phyloP scores from a whole-genome alignment of 2,329 filamentous ascomycete genomes.

The Aschersonia sp. region DNA sequence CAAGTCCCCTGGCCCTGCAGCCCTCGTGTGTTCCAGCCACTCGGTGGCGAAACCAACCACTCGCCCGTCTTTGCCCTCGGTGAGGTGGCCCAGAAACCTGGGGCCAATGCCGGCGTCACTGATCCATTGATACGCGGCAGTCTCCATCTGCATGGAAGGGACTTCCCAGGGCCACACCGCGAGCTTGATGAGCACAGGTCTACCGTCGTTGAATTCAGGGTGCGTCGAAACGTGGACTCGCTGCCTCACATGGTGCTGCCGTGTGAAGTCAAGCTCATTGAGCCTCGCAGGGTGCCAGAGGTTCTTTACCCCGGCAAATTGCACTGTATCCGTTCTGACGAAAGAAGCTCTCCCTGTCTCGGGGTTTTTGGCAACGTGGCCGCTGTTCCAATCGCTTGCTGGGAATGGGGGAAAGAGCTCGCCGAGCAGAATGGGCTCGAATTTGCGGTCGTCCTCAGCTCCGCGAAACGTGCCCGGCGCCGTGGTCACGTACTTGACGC shows the following conservation, averaged over 20 bases:
- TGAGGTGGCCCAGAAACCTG: conserved; percentile 14
- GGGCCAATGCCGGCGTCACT: conserved; percentile 10
- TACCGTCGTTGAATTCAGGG: neutral
- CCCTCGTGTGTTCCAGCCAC: conserved; percentile 9
- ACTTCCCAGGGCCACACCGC: conserved; percentile 10
- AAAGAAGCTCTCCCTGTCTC: conserved; percentile 9
- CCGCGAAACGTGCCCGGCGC: conserved; percentile 11
- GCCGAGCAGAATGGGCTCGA: conserved; percentile 11
- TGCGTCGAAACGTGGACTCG: neutral
- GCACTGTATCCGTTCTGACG: conserved; percentile 7
- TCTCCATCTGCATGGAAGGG: conserved; percentile 10
- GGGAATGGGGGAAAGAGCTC: conserved; percentile 13
- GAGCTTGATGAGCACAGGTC: conserved; percentile 1
- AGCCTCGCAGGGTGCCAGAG: neutral
- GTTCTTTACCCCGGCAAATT: neutral
- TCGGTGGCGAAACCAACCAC: conserved; percentile 13
- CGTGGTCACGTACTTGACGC: conserved; percentile 12
- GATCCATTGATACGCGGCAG: conserved; percentile 13
- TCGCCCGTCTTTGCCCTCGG: conserved; percentile 10
- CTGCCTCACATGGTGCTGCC: neutral
- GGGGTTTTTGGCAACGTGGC: conserved; percentile 7
- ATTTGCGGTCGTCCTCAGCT: conserved; percentile 11
- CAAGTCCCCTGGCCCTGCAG: conserved; percentile 12
- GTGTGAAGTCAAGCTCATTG: neutral
- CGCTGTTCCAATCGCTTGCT: conserved; percentile 11